A percentile compares a stretch with the other conserved stretches of the same genome.
These are phyloP conservation scores for Spathaspora gorwiae DNA, from an alignment of 805 yeast species.

Conservation along the genomic window DNA sequence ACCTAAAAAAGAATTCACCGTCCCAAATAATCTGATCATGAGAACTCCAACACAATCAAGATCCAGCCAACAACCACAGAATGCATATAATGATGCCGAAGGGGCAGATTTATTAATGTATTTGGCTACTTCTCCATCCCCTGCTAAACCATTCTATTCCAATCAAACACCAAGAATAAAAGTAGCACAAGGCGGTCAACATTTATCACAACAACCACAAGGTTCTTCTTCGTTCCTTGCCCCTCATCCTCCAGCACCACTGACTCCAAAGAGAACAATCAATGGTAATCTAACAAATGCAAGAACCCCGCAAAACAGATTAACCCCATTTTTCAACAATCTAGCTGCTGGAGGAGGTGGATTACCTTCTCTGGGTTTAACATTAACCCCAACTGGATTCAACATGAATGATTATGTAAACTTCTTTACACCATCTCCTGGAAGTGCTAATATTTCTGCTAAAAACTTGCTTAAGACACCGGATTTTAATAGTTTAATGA, in stretches of 20 bases:
- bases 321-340: constrained; percentile 36
- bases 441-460: constrained; percentile 13
- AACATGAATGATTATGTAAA: constrained; percentile 82
- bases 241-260: constrained; percentile 16
- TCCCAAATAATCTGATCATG: background rate
- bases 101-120: constrained; percentile 82
- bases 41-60: constrained; percentile 37
- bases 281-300: constrained; percentile 8
- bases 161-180: constrained; percentile 25
- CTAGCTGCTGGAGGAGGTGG: constrained; percentile 19
- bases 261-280: constrained; percentile 34
- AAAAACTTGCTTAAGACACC: constrained; percentile 36
- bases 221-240: constrained; percentile 4
- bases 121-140: constrained; percentile 80
- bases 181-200: constrained; percentile 21
- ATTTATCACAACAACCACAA: background rate
- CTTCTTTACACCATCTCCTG: constrained; percentile 70
- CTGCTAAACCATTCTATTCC: constrained; percentile 38
- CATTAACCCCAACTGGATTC: constrained; percentile 61
- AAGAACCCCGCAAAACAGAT: constrained; percentile 38
- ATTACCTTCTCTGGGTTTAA: constrained; percentile 39
- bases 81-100: constrained; percentile 43
- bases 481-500: constrained; percentile 32
- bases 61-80: constrained; percentile 6
- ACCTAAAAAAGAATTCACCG: constrained; percentile 17